These are phyloP conservation scores for Perkinsus olseni DNA, from an alignment of 169 alveolate genomes.

Conservation along the genomic window DNA sequence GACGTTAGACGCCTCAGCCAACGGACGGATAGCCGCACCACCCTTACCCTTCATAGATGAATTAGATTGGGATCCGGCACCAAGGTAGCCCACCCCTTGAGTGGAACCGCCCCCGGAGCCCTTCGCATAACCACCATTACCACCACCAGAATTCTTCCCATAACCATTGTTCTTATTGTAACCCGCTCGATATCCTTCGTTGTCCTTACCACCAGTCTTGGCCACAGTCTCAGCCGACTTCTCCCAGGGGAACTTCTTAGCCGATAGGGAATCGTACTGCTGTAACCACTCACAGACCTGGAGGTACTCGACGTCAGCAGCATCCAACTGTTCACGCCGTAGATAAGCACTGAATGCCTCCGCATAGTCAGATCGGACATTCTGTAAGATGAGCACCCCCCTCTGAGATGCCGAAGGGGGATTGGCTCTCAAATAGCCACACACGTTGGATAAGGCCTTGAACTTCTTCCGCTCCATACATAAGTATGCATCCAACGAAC, in stretches of 20 bases:
- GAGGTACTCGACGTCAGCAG: neutral
- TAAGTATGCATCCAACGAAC: too few species aligned
- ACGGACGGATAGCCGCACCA: neutral
- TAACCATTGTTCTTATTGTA: neutral
- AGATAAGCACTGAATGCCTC: neutral
- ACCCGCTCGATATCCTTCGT: neutral
- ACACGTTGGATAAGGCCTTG: too few species aligned
- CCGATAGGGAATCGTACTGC: neutral
- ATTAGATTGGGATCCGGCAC: neutral
- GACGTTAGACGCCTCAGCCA: neutral
- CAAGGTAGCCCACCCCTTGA: neutral
- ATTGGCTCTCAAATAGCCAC: too few species aligned
- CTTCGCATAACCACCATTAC: neutral
- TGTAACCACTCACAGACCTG: neutral
- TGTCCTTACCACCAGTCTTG: neutral
- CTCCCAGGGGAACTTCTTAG: neutral
- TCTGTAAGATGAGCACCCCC: too few species aligned
- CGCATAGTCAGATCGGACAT: too few species aligned
- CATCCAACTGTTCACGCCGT: neutral
- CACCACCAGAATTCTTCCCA: neutral
- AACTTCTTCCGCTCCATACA: too few species aligned
- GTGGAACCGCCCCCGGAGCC: neutral
- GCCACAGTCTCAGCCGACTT: neutral
- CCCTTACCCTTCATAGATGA: neutral
- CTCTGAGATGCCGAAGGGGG: too few species aligned